A percentile compares a stretch with the other conserved stretches of the same genome.
Evolutionary conservation across 169 alveolate genomes (phyloP).

Genomic region (Plasmodium vinckei): DNA sequence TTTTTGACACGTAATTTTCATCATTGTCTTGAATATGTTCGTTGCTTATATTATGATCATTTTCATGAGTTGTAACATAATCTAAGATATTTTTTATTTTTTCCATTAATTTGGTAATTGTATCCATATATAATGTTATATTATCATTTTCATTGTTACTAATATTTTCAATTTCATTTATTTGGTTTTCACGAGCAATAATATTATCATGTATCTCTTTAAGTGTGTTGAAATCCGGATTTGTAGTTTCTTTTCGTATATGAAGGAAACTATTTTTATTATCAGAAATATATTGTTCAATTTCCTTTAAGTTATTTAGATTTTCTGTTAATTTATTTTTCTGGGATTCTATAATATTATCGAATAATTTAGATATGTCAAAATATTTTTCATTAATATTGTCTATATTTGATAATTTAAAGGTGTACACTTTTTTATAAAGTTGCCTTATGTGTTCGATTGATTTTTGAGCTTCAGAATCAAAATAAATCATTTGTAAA

Average conservation of each 20-base stretch:
- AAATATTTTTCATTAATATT: not conserved
- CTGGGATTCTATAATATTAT: not conserved
- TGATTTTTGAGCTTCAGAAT: too few relatives aligned
- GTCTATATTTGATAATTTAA: slow-evolving; percentile 3
- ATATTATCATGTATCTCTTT: not conserved
- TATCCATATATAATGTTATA: not conserved
- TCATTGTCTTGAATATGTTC: too few relatives aligned
- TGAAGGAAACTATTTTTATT: not conserved
- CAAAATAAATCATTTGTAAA: too few relatives aligned
- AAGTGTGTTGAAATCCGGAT: not conserved
- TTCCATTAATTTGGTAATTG: not conserved
- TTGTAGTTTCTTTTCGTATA: not conserved
- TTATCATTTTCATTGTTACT: not conserved
- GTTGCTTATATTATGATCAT: not conserved
- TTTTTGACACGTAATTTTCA: too few relatives aligned
- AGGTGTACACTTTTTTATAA: not conserved
- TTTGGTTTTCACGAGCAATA: not conserved
- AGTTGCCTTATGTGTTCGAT: not conserved
- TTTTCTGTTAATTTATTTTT: slow-evolving; percentile 11
- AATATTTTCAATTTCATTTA: not conserved
- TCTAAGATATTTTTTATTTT: not conserved
- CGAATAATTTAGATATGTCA: not conserved
- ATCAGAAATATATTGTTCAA: not conserved
- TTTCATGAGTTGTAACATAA: not conserved
- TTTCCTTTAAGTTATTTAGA: not conserved